Base-by-base conservation (phyloP, 306 rosid species). In the Begonia loranthoides region DNA sequence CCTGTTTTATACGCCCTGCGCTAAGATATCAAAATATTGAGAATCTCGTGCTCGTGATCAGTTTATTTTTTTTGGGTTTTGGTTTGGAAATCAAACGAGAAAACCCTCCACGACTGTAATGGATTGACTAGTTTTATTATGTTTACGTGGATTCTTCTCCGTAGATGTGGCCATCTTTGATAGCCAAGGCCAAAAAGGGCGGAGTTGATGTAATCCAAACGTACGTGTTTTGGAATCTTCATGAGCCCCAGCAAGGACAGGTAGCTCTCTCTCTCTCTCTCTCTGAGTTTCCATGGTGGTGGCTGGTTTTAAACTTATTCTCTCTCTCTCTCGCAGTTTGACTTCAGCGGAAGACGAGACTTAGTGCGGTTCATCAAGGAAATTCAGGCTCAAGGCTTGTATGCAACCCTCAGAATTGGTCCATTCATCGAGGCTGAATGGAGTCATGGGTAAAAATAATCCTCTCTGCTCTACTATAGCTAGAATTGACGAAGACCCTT, bases 161-260 rank as follows among this genome's bases (percentile, higher is more conserved):
- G 74, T 65, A 89, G 97, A 85, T 85, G 87, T 85, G 97, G 95
- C 72, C 85, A 12, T 53, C 76, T 56, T 52, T 89, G 58, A 74
- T 89, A 59, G 72, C 81, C 10, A 82, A 78, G 66, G 97, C 95
- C 45, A 85, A 72, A 65, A 71, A 68, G 63, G 97, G 97, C 9
- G 95, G 95, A 41, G 28, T 89, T 57, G 83, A 82, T 57, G 95
- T 72, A 41, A 82, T 89, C 59, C 81, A 85, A 67, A 89, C 95
- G 34, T 80, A 85, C 17, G 95, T 85, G 45, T 89, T 89, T 67
- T 85, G 97, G 97, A 82, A 89, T 74, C 76, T 85, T 65, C 94
- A 89, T 21, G 97, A 89, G 54, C 90, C 85, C 62, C 73, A 51
- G 49, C 73, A 66, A 66, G 95, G 79, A 57, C 71, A 70, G 77